Percentiles rank a stretch among this genome's conserved stretches.
Conservation (phyloP, 768 basidiomycete species). For the Pholiota molesta region DNA sequence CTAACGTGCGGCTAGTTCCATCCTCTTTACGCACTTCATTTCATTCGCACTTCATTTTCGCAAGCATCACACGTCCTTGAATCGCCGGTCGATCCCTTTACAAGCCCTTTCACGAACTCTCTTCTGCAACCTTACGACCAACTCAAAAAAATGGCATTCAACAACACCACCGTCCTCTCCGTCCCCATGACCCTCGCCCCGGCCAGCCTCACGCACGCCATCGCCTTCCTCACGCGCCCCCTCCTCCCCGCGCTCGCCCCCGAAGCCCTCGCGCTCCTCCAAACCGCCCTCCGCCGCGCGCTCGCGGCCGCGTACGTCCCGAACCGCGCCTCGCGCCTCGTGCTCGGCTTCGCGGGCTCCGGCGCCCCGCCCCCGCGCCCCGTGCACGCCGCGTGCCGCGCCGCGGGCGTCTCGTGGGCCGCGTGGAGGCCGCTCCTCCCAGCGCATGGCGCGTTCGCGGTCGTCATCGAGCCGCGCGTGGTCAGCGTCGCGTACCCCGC, state of each 20-base stretch:
- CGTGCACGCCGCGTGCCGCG: constrained; percentile 38
- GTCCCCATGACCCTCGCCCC: not conserved
- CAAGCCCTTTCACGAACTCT: not conserved
- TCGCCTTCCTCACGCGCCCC: constrained; percentile 40
- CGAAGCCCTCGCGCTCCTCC: constrained; percentile 26
- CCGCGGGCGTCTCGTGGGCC: constrained; percentile 34
- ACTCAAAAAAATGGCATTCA: not conserved
- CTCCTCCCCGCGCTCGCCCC: constrained; percentile 30
- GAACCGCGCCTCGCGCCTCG: constrained; percentile 22
- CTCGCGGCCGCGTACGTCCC: constrained; percentile 26
- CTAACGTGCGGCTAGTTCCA: no score
- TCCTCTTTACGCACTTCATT: not conserved
- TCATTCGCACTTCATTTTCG: no score
- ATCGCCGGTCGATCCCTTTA: not conserved
- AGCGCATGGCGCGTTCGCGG: constrained; percentile 35
- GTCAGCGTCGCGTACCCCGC: constrained; percentile 30
- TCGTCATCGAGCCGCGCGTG: constrained; percentile 31
- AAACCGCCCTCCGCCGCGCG: constrained; percentile 30
- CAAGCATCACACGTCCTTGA: no score
- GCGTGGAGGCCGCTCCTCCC: constrained; percentile 41
- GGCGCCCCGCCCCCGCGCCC: constrained; percentile 37
- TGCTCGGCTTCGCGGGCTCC: constrained; percentile 28
- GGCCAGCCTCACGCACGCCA: constrained; percentile 25
- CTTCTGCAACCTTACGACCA: not conserved
- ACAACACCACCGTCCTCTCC: not conserved